Evolutionary conservation across 1,284 basidiomycete species (phyloP), one percentile per base, ranked within the genome.

Genomic region (Inonotus obliquus): DNA sequence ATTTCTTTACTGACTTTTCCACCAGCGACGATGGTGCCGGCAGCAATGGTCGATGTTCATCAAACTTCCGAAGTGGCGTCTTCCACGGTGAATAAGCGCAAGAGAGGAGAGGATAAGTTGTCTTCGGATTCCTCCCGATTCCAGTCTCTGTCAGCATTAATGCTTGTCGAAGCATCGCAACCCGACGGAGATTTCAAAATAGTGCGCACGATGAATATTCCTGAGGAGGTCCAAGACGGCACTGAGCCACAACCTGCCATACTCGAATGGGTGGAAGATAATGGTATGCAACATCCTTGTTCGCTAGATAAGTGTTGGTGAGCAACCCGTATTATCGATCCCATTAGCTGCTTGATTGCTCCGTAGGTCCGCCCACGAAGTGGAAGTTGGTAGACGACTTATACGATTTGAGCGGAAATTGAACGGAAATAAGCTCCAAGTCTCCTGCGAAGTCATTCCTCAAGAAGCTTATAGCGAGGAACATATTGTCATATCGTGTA

Each of bases 401-500:
- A 86, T 92, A 52, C 83, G 84, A 27, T 90, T 92, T 70, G 73
- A 76, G 41, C 84, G 86, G 64, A 70, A 84, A 9, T 85, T 83
- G 67, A 80, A 85, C 47, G 85, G 84, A 23, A 77, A 79, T 57
- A 80, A 76, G 29, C 77, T 92, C 47, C 81, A 83, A 58, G 78
- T 91, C 29, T 83, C 84, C 13, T 89, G 86, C 69, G 81, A 86
- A 66, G 71, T 79, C 21, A 81, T 91, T 68, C 68, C 72, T 0
- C 85, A 84, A 62, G 78, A 85, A 35, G 82, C 86, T 13, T 91
- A 87, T 67, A 65, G 73, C 48, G 69, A 77, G 5, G 74, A 70
- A 29, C 84, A 85, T 69, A 81, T 80, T 64, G 86, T 91, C 66
- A 83, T 92, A 62, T 96, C 93, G 0, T 98, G 96, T 79, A 96